These are phyloP conservation scores for Salix arbutifolia DNA, from an alignment of 345 rosid species.

Conservation along the genomic window DNA sequence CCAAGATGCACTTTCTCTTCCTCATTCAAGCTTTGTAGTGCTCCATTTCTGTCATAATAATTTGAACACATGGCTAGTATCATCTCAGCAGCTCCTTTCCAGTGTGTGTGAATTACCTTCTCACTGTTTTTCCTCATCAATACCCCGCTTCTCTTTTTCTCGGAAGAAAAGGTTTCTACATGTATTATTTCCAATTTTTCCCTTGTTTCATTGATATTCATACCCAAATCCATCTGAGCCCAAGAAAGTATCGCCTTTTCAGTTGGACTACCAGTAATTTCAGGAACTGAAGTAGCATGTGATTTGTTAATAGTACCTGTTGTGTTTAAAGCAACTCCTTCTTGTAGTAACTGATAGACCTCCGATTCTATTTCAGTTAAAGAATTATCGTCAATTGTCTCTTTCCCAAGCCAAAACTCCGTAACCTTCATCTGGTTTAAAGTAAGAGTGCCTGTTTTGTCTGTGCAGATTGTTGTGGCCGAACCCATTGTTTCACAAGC, in stretches of 20 bases:
- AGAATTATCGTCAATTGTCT: constrained; percentile 17
- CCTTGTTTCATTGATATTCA: constrained; percentile 30
- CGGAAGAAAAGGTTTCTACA: constrained; percentile 46
- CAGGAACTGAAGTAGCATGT: constrained; percentile 16
- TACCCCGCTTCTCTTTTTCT: constrained; percentile 52
- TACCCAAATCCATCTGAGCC: constrained; percentile 40
- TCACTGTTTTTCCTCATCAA: constrained; percentile 25
- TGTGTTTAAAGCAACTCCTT: constrained; percentile 45
- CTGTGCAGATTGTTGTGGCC: constrained; percentile 51
- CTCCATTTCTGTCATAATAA: constrained; percentile 34
- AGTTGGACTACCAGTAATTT: constrained; percentile 45
- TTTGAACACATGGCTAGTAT: constrained; percentile 37
- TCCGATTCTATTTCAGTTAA: constrained; percentile 24
- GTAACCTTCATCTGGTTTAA: constrained; percentile 41
- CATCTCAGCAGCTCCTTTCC: constrained; percentile 64
- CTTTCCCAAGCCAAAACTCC: constrained; percentile 35
- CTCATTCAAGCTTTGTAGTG: constrained; percentile 28
- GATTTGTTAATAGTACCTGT: constrained; percentile 25
- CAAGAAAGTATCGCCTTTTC: constrained; percentile 50
- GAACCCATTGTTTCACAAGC: constrained; percentile 63
- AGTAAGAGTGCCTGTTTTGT: constrained; percentile 56
- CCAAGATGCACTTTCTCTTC: constrained; percentile 19
- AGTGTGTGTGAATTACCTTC: constrained; percentile 31
- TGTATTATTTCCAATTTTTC: constrained; percentile 22
- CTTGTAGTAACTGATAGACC: constrained; percentile 32